Evolutionary conservation across 495 filamentous ascomycete species (phyloP).

Genomic region (Cercophora scortea): DNA sequence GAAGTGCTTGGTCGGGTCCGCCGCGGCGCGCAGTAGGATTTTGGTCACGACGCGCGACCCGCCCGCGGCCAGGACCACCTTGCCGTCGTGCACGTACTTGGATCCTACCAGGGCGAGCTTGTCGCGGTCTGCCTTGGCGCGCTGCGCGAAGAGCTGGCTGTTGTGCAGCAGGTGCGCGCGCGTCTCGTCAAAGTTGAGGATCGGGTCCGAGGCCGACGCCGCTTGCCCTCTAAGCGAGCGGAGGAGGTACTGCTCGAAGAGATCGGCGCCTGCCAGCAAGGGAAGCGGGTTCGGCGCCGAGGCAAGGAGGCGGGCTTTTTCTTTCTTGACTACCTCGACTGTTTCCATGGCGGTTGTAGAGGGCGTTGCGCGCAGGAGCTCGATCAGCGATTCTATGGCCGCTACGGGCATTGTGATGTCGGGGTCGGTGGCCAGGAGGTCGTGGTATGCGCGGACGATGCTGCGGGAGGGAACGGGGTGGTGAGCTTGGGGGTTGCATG

Average conservation of each 20-base stretch:
- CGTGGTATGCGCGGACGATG: constrained; percentile 47
- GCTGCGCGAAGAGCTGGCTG: constrained; percentile 71
- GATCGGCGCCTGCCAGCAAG: constrained; percentile 85
- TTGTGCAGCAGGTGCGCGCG: constrained; percentile 77
- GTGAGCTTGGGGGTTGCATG: background rate
- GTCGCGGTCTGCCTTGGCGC: constrained; percentile 78
- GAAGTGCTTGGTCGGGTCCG: constrained; percentile 53
- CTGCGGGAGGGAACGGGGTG: constrained; percentile 17
- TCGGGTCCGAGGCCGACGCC: constrained; percentile 37
- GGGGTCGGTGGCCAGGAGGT: constrained; percentile 53
- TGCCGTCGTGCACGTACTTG: constrained; percentile 67
- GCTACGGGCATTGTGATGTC: constrained; percentile 93
- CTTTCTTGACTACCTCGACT: constrained; percentile 69
- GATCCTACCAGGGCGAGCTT: constrained; percentile 74
- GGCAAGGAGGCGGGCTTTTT: constrained; percentile 57
- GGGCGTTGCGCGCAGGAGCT: constrained; percentile 65
- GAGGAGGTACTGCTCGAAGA: constrained; percentile 91
- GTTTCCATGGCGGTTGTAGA: constrained; percentile 89
- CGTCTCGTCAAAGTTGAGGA: constrained; percentile 71
- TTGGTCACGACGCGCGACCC: constrained; percentile 76
- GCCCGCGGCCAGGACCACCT: constrained; percentile 78
- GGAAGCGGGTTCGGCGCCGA: constrained; percentile 81
- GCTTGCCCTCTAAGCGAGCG: constrained; percentile 40
- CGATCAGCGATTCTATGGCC: constrained; percentile 87
- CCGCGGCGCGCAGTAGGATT: constrained; percentile 64